These are phyloP conservation scores for Daldinia loculata DNA, from an alignment of 495 filamentous ascomycete genomes.

Conservation along the genomic window DNA sequence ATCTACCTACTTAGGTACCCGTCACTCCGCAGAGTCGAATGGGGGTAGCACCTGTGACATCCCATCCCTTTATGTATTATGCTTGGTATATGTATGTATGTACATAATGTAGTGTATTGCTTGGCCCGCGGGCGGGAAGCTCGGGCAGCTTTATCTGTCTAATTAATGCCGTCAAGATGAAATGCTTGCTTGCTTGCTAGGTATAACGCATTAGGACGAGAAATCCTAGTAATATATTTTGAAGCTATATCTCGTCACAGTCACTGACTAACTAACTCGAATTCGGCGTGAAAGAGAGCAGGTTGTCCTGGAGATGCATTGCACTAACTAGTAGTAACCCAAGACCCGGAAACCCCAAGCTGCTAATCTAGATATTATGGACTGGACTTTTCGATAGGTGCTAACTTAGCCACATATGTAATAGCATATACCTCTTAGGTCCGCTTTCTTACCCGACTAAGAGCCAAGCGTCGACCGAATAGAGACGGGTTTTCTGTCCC, in stretches of 20 bases:
- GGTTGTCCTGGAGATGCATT: constrained; percentile 1
- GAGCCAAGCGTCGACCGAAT: constrained; percentile 30
- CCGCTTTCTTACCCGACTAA: constrained; percentile 24
- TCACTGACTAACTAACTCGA: not conserved
- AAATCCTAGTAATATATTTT: constrained; percentile 1
- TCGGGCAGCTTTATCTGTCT: constrained; percentile 3
- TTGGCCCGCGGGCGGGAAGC: constrained; percentile 8
- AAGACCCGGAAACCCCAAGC: constrained; percentile 4
- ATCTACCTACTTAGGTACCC: constrained; percentile 24
- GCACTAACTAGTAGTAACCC: constrained; percentile 4
- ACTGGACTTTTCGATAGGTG: constrained; percentile 13
- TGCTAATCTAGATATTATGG: constrained; percentile 11
- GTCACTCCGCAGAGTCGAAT: constrained; percentile 37
- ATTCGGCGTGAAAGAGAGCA: not conserved
- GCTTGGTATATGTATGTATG: not conserved
- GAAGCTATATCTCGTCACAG: not conserved
- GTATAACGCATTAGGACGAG: not conserved
- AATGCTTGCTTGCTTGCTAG: not conserved
- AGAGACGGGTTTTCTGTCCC: constrained; percentile 16
- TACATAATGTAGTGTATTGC: not conserved
- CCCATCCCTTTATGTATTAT: not conserved
- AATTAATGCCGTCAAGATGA: not conserved
- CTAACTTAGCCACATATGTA: constrained; percentile 25
- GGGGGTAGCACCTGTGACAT: constrained; percentile 21
- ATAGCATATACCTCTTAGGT: constrained; percentile 24